These are phyloP conservation scores for Microstroma glucosiphilum DNA, from an alignment of 1,284 basidiomycete genomes.

Conservation along the genomic window DNA sequence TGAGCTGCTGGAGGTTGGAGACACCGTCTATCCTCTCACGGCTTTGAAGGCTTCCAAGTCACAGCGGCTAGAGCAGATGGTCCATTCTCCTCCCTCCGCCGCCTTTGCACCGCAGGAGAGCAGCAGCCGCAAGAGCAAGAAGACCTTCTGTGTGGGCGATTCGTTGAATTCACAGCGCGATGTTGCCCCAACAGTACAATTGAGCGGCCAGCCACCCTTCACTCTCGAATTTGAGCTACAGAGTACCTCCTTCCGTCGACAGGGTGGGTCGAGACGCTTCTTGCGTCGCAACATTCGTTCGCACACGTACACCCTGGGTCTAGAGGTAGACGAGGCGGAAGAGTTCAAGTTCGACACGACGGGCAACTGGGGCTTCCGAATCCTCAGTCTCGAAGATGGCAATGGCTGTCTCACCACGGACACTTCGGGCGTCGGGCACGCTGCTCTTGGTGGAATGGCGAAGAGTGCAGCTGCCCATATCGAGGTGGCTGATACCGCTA, in stretches of 20 bases:
- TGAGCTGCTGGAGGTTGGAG: constrained; percentile 78
- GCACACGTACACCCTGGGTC: constrained; percentile 52
- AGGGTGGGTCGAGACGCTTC: constrained; percentile 17
- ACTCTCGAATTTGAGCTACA: constrained; percentile 66
- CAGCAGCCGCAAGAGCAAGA: constrained; percentile 39
- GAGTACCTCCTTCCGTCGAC: background rate
- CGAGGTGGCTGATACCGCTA: constrained; percentile 88
- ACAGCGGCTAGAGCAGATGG: constrained; percentile 35
- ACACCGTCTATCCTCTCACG: constrained; percentile 60
- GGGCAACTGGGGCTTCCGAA: constrained; percentile 59
- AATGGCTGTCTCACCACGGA: constrained; percentile 31
- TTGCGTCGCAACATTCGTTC: constrained; percentile 61
- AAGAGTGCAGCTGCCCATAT: constrained; percentile 8
- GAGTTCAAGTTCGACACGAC: constrained; percentile 71
- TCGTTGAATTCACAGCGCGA: constrained; percentile 15
- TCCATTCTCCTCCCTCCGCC: constrained; percentile 30
- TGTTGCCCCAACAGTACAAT: constrained; percentile 53
- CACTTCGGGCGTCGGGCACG: background rate
- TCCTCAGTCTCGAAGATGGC: constrained; percentile 29
- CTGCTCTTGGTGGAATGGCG: background rate
- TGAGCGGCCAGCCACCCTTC: constrained; percentile 77
- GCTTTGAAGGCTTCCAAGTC: constrained; percentile 56
- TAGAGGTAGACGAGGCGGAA: constrained; percentile 54
- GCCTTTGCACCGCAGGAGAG: constrained; percentile 15
- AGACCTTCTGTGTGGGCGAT: constrained; percentile 59